A percentile compares a stretch with the other conserved stretches of the same genome.
Evolutionary conservation across 768 basidiomycete genomes (phyloP).

Genomic region (Boletus sp.): DNA sequence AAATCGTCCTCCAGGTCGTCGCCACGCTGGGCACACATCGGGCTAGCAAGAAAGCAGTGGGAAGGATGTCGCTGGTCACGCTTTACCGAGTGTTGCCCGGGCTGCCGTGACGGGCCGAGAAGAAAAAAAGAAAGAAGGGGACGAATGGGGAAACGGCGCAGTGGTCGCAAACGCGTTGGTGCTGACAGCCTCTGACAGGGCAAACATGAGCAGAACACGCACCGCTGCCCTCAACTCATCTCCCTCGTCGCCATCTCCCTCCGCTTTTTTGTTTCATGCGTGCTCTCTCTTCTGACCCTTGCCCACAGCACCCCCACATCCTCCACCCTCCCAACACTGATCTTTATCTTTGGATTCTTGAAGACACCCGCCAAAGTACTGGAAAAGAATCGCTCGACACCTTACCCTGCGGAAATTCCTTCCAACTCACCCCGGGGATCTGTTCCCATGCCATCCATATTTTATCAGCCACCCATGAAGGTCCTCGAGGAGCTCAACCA

Average conservation of each 20-base stretch:
- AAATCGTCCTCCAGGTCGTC: conserved; percentile 88
- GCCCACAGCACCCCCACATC: conserved; percentile 2
- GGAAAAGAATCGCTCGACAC: not conserved
- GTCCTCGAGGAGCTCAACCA: conserved; percentile 3
- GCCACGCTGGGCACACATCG: conserved; percentile 42
- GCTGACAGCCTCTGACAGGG: conserved; percentile 4
- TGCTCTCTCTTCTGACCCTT: conserved; percentile 11
- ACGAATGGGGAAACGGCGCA: conserved; percentile 12
- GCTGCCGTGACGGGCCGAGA: not conserved
- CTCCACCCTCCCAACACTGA: not conserved
- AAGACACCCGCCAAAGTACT: not conserved
- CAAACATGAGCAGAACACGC: conserved; percentile 31
- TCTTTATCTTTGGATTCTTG: conserved; percentile 4
- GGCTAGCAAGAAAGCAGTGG: not conserved
- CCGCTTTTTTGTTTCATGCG: conserved; percentile 1
- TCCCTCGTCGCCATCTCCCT: not conserved
- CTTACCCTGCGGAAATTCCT: not conserved
- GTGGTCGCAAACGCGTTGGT: not conserved
- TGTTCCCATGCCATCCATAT: conserved; percentile 18
- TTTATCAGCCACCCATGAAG: conserved; percentile 8
- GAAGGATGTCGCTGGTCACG: not conserved
- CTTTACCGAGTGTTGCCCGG: not conserved
- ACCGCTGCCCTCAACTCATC: conserved; percentile 6
- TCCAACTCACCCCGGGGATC: not conserved
- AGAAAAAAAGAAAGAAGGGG: not conserved